Percentiles rank a stretch among this genome's conserved stretches.
Conservation (phyloP, 2,329 filamentous ascomycete genomes). For the Aspergillus sp. region DNA sequence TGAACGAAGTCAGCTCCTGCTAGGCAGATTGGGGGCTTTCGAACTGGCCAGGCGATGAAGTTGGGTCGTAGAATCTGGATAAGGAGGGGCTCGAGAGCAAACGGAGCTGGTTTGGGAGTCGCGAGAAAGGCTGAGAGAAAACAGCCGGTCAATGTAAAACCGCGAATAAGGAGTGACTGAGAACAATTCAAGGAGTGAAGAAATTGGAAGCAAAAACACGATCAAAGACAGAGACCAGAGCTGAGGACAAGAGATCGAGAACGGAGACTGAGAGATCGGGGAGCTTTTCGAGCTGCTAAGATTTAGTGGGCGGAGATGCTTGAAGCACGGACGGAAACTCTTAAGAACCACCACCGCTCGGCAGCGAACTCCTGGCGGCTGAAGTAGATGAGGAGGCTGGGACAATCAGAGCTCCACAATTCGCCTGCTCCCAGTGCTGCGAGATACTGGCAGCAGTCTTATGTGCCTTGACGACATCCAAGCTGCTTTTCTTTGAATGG, state of each 20-base stretch:
- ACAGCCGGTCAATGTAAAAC: conserved; percentile 2
- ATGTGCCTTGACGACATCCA: neutral
- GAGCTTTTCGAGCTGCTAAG: conserved; percentile 7
- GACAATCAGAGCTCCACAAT: neutral
- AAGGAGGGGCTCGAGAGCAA: conserved; percentile 15
- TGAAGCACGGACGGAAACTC: conserved; percentile 1
- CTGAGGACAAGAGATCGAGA: conserved; percentile 6
- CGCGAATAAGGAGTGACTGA: conserved; percentile 16
- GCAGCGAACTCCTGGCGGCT: neutral
- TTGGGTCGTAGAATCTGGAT: neutral
- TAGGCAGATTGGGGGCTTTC: neutral
- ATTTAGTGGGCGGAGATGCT: conserved; percentile 9
- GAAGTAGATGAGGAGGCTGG: neutral
- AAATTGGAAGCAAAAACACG: conserved; percentile 4
- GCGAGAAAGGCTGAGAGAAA: conserved; percentile 8
- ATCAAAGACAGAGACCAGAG: neutral
- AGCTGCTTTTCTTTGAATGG: neutral
- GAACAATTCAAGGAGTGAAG: neutral
- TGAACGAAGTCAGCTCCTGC: neutral
- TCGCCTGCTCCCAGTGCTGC: neutral
- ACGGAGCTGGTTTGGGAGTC: conserved; percentile 10
- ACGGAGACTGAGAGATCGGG: conserved; percentile 5
- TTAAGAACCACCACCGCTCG: neutral
- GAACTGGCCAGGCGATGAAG: neutral
- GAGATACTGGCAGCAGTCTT: too few species aligned